Evolutionary conservation across 257 asterid species (phyloP).

Genomic region (Rubia yunnanensis): DNA sequence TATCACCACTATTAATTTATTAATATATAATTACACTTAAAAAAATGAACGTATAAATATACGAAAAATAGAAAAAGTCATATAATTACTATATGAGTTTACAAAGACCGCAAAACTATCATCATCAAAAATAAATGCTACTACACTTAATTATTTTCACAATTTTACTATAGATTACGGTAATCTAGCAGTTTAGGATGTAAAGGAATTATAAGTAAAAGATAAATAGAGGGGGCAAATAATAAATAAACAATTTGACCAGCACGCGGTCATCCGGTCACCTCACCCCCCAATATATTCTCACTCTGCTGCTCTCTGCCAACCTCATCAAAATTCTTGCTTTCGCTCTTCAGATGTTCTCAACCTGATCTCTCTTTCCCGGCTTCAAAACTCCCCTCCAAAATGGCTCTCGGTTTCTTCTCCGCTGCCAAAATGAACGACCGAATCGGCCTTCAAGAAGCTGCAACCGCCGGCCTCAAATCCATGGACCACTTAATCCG

Average conservation of each 20-base stretch:
- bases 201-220: too few species aligned
- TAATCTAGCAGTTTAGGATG: too few species aligned
- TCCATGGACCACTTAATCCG: slow-evolving; percentile 71
- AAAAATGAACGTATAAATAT: too few species aligned
- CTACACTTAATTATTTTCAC: too few species aligned
- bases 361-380: background rate
- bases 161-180: too few species aligned
- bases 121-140: too few species aligned
- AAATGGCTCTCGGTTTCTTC: slow-evolving; percentile 47
- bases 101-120: too few species aligned
- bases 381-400: background rate
- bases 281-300: slow-evolving; percentile 19
- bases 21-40: too few species aligned
- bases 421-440: slow-evolving; percentile 34
- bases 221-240: background rate
- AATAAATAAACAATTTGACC: background rate
- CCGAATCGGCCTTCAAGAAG: slow-evolving; percentile 54
- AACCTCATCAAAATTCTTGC: background rate
- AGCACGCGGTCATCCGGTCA: slow-evolving; percentile 1
- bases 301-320: background rate
- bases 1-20: too few species aligned
- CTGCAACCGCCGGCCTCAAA: slow-evolving; percentile 58
- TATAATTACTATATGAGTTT: too few species aligned
- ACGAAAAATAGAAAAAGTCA: too few species aligned
- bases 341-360: background rate